Evolutionary conservation across 306 rosid genomes (phyloP), one percentile per base, ranked within the genome.

Genomic region (Ammopiptanthus mongolicus): DNA sequence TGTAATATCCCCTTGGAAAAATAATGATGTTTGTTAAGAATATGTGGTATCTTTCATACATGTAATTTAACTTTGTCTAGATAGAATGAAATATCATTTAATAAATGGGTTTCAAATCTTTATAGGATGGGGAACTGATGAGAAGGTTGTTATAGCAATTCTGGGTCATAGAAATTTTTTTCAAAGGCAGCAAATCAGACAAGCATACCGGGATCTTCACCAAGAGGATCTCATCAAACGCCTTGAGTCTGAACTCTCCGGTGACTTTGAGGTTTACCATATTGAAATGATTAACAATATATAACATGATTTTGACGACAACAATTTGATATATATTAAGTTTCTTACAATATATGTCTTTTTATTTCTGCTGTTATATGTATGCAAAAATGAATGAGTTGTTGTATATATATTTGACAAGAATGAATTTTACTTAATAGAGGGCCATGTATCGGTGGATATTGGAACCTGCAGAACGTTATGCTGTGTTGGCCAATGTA

Each of bases 101-200:
- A 14, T 3, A 4, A 14, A 14, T 59, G 9, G 42, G 15, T 14
- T 65, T 57, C 18, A 7, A 44, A 11, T 41, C 2, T 75, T 37
- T 67, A 8, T 37, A 91, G 96, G 97, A 4, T 91, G 90, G 96
- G 96, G 97, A 4, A 88, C 93, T 6, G 81, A 90, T 80, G 97
- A 92, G 91, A 87, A 86, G 82, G 78, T 79, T 8, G 56, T 88
- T 4, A 84, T 90, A 53, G 15, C 73, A 10, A 77, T 90, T 10
- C 59, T 88, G 69, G 91, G 87, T 5, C 87, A 83, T 31, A 90
- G 93, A 87, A 85, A 85, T 70, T 80, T 89, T 13, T 15, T 1
- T 55, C 93, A 90, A 36, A 89, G 89, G 75, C 83, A 80, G 67
- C 84, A 83, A 75, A 92, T 92, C 58, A 90, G 89, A 80, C 58